These are phyloP conservation scores for Ensete glaucum DNA, from an alignment of 176 grass and related monocot species.

Conservation along the genomic window DNA sequence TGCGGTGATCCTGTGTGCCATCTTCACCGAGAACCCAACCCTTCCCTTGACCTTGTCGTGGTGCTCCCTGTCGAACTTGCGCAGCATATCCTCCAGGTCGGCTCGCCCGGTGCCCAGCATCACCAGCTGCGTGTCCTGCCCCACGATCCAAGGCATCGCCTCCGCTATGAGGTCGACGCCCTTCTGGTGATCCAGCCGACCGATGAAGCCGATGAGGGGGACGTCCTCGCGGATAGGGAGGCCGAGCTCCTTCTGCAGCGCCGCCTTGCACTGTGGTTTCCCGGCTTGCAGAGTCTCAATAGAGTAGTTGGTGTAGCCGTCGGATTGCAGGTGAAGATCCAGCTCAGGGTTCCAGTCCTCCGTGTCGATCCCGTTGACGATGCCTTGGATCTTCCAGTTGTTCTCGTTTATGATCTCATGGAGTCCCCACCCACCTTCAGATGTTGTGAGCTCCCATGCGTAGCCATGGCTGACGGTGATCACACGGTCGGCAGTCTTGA, in stretches of 20 bases:
- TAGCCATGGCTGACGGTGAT: constrained; percentile 77
- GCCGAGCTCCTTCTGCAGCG: constrained; percentile 64
- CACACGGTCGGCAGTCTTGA: constrained; percentile 66
- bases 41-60: constrained; percentile 47
- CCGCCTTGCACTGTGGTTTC: constrained; percentile 72
- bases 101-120: constrained; percentile 67
- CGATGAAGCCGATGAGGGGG: constrained; percentile 76
- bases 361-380: constrained; percentile 83
- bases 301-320: constrained; percentile 82
- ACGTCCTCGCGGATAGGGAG: constrained; percentile 47
- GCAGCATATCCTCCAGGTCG: constrained; percentile 74
- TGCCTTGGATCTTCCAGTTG: constrained; percentile 73
- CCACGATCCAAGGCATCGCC: constrained; percentile 68
- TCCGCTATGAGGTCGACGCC: constrained; percentile 81
- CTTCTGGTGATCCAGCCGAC: constrained; percentile 72
- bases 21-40: constrained; percentile 76
- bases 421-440: constrained; percentile 82
- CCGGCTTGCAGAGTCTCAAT: constrained; percentile 43
- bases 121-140: constrained; percentile 77
- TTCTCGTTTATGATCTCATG: constrained; percentile 71
- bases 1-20: constrained; percentile 85
- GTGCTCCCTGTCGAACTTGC: constrained; percentile 43
- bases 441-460: constrained; percentile 76
- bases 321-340: constrained; percentile 59
- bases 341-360: constrained; percentile 58